A percentile compares a stretch with the other conserved stretches of the same genome.
Conservation (phyloP, 352 stramenopile genomes). For the Phytopythium montanum region DNA sequence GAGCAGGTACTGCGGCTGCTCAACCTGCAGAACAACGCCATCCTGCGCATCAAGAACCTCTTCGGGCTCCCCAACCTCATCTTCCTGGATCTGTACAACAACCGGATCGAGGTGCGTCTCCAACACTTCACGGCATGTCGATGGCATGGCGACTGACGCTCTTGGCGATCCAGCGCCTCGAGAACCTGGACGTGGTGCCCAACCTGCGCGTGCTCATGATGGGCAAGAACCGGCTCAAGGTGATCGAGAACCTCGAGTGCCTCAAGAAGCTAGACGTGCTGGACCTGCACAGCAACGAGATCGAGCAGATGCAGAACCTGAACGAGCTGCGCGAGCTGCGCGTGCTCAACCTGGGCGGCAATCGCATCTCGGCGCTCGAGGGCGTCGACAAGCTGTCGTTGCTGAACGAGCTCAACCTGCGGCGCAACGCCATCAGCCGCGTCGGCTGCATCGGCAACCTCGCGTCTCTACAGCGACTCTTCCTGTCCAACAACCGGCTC, state of each 20-base stretch:
- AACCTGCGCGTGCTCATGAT: slow-evolving; percentile 92
- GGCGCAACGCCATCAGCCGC: slow-evolving; percentile 70
- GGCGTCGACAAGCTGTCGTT: slow-evolving; percentile 74
- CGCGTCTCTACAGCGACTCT: slow-evolving; percentile 81
- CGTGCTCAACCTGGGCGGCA: slow-evolving; percentile 91
- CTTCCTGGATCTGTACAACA: slow-evolving; percentile 93
- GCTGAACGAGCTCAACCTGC: slow-evolving; percentile 90
- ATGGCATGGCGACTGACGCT: background rate
- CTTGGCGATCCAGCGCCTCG: slow-evolving; percentile 39
- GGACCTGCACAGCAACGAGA: slow-evolving; percentile 91
- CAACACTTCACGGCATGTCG: background rate
- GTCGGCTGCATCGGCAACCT: slow-evolving; percentile 62
- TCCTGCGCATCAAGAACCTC: slow-evolving; percentile 83
- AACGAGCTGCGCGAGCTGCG: slow-evolving; percentile 81
- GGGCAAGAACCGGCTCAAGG: slow-evolving; percentile 80
- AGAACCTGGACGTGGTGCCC: slow-evolving; percentile 73
- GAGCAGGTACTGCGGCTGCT: slow-evolving; percentile 87
- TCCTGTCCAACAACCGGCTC: slow-evolving; percentile 90
- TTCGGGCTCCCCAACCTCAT: slow-evolving; percentile 87
- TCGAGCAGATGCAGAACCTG: slow-evolving; percentile 84
- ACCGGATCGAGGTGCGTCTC: slow-evolving; percentile 68
- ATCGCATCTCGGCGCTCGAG: slow-evolving; percentile 72
- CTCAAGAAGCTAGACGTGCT: slow-evolving; percentile 91
- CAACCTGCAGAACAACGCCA: slow-evolving; percentile 92
- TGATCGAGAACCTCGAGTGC: slow-evolving; percentile 82